Conservation (phyloP, 1,284 basidiomycete species). For the Wallemia ichthyophaga region DNA sequence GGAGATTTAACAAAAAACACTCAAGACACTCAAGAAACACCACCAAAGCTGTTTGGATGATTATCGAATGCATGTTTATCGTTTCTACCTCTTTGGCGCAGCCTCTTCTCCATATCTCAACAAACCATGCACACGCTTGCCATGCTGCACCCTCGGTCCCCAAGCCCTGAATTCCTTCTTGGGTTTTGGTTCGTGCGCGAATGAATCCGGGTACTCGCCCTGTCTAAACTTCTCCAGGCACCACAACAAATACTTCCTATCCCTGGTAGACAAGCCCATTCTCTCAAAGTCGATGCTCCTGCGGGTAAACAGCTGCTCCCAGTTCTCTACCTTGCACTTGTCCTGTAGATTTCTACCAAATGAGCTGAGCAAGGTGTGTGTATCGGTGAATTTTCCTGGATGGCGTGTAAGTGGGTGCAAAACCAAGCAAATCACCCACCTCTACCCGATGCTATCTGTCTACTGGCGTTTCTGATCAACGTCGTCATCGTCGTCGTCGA, state of each 20-base stretch:
- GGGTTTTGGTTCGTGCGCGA: neutral
- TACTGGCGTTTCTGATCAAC: neutral
- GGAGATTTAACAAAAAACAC: neutral
- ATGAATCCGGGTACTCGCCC: neutral
- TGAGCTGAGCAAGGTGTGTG: neutral
- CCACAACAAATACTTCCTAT: neutral
- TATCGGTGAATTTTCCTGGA: neutral
- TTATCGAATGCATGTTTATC: neutral
- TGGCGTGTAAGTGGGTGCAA: too few species aligned
- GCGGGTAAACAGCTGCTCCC: neutral
- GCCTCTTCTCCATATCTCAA: neutral
- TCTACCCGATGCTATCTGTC: neutral
- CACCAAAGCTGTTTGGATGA: too few species aligned
- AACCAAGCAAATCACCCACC: too few species aligned
- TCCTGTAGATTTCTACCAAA: neutral
- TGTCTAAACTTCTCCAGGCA: neutral
- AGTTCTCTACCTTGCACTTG: neutral
- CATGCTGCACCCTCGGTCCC: neutral
- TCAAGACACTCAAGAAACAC: too few species aligned
- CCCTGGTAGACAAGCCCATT: neutral
- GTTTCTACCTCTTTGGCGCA: neutral
- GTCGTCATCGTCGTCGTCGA: neutral
- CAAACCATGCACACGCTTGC: neutral
- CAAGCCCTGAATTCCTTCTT: neutral
- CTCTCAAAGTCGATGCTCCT: neutral